Evolutionary conservation across 495 filamentous ascomycete species (phyloP).

Genomic region (Neurospora pannonica): DNA sequence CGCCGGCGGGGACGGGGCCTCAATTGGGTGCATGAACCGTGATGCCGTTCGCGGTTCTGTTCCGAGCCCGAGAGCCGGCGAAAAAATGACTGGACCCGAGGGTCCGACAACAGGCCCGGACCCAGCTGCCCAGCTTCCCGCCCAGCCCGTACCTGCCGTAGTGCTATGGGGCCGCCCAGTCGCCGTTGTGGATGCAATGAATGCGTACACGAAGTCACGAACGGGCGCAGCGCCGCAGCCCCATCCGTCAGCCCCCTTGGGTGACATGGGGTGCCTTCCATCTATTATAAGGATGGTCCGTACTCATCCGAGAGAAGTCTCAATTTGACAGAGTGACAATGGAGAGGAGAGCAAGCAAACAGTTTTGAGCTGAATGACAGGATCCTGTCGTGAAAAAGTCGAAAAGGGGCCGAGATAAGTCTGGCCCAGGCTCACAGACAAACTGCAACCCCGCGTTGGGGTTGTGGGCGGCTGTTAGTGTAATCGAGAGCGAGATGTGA

Average conservation of each 20-base stretch:
- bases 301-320: neutral
- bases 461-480: neutral
- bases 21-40: neutral
- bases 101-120: neutral
- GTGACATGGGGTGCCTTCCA: neutral
- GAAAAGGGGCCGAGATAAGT: neutral
- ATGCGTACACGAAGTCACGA: neutral
- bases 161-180: neutral
- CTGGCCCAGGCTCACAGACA: neutral
- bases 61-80: neutral
- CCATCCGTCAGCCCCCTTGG: neutral
- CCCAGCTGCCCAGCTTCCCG: neutral
- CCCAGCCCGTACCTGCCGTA: neutral
- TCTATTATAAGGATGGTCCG: neutral
- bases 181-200: neutral
- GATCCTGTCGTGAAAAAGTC: neutral
- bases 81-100: neutral
- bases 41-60: neutral
- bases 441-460: neutral
- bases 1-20: neutral
- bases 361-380: neutral
- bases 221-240: neutral
- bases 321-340: neutral
- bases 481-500: neutral
- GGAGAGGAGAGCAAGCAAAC: neutral